Base-by-base conservation (phyloP, 768 basidiomycete genomes). In the Pilatotrama ljubarskyi region DNA sequence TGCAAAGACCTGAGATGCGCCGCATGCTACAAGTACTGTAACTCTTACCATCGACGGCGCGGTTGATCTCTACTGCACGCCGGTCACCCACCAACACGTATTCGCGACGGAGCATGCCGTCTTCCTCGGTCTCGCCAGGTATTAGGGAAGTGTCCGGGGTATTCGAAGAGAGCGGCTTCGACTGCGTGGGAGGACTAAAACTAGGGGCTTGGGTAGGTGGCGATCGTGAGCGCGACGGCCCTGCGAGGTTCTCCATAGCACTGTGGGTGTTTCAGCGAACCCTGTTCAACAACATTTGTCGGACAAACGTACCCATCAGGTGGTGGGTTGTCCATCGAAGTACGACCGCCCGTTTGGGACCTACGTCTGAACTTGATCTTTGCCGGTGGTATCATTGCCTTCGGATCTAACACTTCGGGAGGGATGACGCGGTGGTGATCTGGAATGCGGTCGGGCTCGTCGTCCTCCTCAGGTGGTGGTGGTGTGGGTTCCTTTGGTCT, bases 51-150 rank as follows among this genome's bases (percentile, higher is more conserved):
- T 98, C 96, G 1, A 96, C 89, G 2, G 93, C 84, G 15, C 86
- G 85, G 70, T 93, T 93, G 71, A 98, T 93, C 70, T 98, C 95
- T 2, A 98, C 90, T 1, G 91, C 91, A 50, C 88, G 82, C 54
- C 83, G 85, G 72, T 99, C 94, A 42, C 90, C 95, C 1, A 98
- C 91, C 0, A 99, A 83, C 0, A 98, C 96, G 66, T 99, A 99
- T 68, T 98, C 96, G 62, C 86, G 82, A 52, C 88, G 81, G 49
- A 93, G 78, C 50, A 87, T 77, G 0, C 89, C 89, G 68, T 92
- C 90, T 69, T 93, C 90, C 68, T 92, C 91, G 0, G 87, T 89
- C 71, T 93, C 90, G 3, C 91, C 91, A 11, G 90, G 90, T 51
- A 91, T 91, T 57, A 83, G 72, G 0, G 90, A 91, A 1, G 81